phyloP scores from a whole-genome alignment of 1,139 yeast species.

The Kodamaea ohmeri region DNA sequence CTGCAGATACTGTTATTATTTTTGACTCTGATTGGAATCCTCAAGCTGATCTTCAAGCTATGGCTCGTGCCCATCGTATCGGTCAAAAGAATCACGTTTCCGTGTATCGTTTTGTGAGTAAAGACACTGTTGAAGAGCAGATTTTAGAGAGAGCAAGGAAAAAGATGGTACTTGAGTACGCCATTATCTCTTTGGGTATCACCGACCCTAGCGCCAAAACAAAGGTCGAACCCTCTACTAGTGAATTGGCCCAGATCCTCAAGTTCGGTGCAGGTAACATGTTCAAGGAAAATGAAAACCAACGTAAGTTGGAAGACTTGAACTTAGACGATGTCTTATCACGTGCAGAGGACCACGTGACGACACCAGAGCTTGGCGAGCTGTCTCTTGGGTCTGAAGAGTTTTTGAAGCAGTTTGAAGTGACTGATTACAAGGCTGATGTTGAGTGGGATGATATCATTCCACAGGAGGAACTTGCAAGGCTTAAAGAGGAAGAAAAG shows the following conservation, averaged over 20 bases:
- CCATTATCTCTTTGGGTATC: conserved; percentile 92
- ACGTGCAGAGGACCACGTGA: conserved; percentile 96
- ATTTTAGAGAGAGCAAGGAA: conserved; percentile 94
- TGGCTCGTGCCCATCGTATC: conserved; percentile 99
- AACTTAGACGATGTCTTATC: conserved; percentile 93
- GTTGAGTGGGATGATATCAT: conserved; percentile 99
- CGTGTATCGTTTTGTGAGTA: conserved; percentile 94
- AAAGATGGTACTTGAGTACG: conserved; percentile 97
- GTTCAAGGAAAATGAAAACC: conserved; percentile 92
- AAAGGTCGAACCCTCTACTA: conserved; percentile 68
- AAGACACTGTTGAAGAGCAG: conserved; percentile 97
- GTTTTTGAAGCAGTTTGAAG: conserved; percentile 94
- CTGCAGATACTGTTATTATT: conserved; percentile 96
- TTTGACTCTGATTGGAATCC: conserved; percentile 99
- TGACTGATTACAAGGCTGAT: conserved; percentile 97
- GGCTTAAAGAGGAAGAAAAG: conserved; percentile 88
- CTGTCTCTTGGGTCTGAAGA: conserved; percentile 98
- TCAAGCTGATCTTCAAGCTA: conserved; percentile 96
- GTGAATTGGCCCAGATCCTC: conserved; percentile 87
- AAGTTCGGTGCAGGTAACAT: conserved; percentile 98
- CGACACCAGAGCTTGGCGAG: conserved; percentile 95
- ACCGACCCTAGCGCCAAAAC: conserved; percentile 62
- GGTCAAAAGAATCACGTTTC: conserved; percentile 98
- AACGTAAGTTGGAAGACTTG: conserved; percentile 91
- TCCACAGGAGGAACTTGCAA: conserved; percentile 88